Percentiles rank a stretch among this genome's conserved stretches.
Conservation (phyloP, 768 basidiomycete species). For the Amanita fuliginea region DNA sequence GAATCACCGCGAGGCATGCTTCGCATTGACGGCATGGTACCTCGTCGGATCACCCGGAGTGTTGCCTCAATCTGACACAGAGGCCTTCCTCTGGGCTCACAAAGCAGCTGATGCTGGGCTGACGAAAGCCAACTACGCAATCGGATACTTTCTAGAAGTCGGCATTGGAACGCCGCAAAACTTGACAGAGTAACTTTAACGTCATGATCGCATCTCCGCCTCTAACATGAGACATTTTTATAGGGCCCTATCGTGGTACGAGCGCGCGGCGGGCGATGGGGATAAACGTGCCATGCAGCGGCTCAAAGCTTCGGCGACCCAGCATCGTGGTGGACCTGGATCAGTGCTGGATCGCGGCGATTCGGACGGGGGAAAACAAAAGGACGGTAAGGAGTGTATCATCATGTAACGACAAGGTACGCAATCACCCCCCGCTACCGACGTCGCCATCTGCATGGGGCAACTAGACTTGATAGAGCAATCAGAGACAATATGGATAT, state of each 20-base stretch:
- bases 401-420: constrained; percentile 55
- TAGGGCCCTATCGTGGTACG: constrained; percentile 76
- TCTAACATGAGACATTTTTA: constrained; percentile 1
- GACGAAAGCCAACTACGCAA: constrained; percentile 94
- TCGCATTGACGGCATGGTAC: constrained; percentile 98
- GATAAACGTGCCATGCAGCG: constrained; percentile 91
- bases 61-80: constrained; percentile 95
- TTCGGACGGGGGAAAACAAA: constrained; percentile 27
- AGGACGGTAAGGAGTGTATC: constrained; percentile 61
- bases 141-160: constrained; percentile 95
- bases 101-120: constrained; percentile 89
- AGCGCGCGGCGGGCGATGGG: constrained; percentile 81
- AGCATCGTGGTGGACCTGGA: constrained; percentile 49
- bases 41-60: constrained; percentile 97
- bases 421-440: background rate
- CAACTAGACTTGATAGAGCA: background rate
- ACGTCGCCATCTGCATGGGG: too few species aligned
- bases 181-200: constrained; percentile 47
- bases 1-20: constrained; percentile 93
- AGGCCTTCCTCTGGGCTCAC: constrained; percentile 96
- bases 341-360: constrained; percentile 52
- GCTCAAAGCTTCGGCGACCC: constrained; percentile 48
- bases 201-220: constrained; percentile 5
- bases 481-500: background rate
- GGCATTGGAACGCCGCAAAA: constrained; percentile 74